These are phyloP conservation scores for Laburnicola sp. DNA, from an alignment of 2,329 filamentous ascomycete species.

Conservation along the genomic window DNA sequence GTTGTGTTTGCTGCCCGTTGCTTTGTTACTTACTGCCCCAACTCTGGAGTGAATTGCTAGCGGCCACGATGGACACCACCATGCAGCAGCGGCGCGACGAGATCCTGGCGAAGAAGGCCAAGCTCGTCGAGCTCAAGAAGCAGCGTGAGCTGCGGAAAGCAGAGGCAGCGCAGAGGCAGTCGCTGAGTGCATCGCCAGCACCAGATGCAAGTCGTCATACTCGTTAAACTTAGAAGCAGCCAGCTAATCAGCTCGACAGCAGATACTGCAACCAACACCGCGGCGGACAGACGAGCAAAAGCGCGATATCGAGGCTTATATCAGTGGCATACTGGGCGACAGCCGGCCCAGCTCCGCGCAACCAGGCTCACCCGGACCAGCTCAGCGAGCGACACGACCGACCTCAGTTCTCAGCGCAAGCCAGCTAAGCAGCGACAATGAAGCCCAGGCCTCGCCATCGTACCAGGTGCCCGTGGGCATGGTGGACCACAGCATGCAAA, in stretches of 20 bases:
- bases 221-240: neutral
- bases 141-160: conserved; percentile 85
- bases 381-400: conserved; percentile 68
- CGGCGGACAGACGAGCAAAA: conserved; percentile 66
- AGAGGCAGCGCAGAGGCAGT: conserved; percentile 67
- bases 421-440: conserved; percentile 73
- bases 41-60: neutral
- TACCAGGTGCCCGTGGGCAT: conserved; percentile 27
- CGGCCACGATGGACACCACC: conserved; percentile 51
- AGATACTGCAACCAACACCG: conserved; percentile 72
- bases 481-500: conserved; percentile 60
- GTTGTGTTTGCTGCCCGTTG: neutral
- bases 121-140: conserved; percentile 92
- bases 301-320: conserved; percentile 80
- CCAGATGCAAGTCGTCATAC: conserved; percentile 64
- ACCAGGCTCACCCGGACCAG: conserved; percentile 52
- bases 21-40: neutral
- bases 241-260: conserved; percentile 20
- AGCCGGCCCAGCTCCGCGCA: conserved; percentile 71
- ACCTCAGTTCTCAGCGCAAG: conserved; percentile 83
- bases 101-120: conserved; percentile 94
- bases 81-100: conserved; percentile 87
- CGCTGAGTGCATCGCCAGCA: conserved; percentile 62
- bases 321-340: conserved; percentile 80
- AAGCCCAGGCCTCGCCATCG: conserved; percentile 40